Evolutionary conservation across 2,329 filamentous ascomycete genomes (phyloP).

Genomic region (Byssoonygena ceratinophila): DNA sequence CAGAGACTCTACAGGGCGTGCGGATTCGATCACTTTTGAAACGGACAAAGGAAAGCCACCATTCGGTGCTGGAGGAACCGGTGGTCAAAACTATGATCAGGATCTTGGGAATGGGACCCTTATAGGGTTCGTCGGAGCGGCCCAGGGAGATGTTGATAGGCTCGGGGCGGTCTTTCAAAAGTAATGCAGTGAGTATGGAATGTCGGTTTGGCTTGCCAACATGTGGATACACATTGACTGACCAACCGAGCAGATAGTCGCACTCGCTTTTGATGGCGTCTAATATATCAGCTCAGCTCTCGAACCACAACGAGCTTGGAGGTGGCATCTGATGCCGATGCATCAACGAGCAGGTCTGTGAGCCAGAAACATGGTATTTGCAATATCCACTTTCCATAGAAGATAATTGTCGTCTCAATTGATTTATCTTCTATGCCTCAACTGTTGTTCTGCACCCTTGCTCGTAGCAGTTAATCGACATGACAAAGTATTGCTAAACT

Average conservation of each 20-base stretch:
- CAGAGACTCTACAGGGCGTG: neutral
- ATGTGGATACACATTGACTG: neutral
- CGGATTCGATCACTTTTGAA: constrained; percentile 1
- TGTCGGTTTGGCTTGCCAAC: neutral
- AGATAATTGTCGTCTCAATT: neutral
- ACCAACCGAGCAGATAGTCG: neutral
- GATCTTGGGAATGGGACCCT: neutral
- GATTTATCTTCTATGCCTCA: neutral
- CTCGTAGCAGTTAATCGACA: too few species aligned
- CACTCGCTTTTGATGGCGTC: neutral
- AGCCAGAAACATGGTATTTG: too few species aligned
- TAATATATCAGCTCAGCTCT: neutral
- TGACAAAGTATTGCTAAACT: too few species aligned
- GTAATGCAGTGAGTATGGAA: constrained; percentile 12
- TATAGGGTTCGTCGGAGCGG: constrained; percentile 6
- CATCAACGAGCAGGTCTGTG: too few species aligned
- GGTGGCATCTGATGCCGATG: neutral
- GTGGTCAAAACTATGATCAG: neutral
- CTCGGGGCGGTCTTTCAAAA: constrained; percentile 1
- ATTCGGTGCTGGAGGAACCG: neutral
- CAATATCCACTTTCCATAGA: neutral
- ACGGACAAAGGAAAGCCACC: neutral
- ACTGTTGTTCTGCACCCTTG: too few species aligned
- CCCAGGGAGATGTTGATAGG: constrained; percentile 2
- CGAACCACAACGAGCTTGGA: neutral